These are phyloP conservation scores for Nitzschia sp. DNA, from an alignment of 108 stramenopile genomes.

Conservation along the genomic window DNA sequence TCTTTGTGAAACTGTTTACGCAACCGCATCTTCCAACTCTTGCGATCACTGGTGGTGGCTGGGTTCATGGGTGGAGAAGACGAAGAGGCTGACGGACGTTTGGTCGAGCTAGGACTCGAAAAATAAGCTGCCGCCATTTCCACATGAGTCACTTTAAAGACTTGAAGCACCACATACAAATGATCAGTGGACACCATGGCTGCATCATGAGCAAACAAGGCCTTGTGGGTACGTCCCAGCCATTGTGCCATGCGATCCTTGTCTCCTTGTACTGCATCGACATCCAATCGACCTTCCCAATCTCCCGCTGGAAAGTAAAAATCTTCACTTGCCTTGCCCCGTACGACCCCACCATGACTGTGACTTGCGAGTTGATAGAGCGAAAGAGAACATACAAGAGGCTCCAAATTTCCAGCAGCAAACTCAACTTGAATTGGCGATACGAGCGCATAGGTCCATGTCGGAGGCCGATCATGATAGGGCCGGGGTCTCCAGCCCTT, in stretches of 20 bases:
- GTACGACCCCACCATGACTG: not conserved
- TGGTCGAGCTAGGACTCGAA: not conserved
- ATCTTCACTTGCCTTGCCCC: conserved; percentile 79
- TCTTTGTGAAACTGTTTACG: conserved; percentile 26
- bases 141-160: conserved; percentile 47
- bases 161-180: conserved; percentile 67
- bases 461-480: conserved; percentile 75
- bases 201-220: conserved; percentile 67
- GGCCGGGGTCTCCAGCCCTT: conserved; percentile 73
- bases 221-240: conserved; percentile 64
- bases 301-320: conserved; percentile 84
- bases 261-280: conserved; percentile 39
- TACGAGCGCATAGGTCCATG: conserved; percentile 50
- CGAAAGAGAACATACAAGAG: conserved; percentile 68
- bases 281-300: conserved; percentile 51
- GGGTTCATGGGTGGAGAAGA: not conserved
- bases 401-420: conserved; percentile 55
- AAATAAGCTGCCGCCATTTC: conserved; percentile 34
- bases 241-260: conserved; percentile 37
- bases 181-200: conserved; percentile 18
- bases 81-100: not conserved
- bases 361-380: conserved; percentile 45
- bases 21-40: conserved; percentile 24
- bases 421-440: conserved; percentile 58
- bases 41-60: conserved; percentile 5